These are phyloP conservation scores for Phytopythium boreale DNA, from an alignment of 352 stramenopile species.

Conservation along the genomic window DNA sequence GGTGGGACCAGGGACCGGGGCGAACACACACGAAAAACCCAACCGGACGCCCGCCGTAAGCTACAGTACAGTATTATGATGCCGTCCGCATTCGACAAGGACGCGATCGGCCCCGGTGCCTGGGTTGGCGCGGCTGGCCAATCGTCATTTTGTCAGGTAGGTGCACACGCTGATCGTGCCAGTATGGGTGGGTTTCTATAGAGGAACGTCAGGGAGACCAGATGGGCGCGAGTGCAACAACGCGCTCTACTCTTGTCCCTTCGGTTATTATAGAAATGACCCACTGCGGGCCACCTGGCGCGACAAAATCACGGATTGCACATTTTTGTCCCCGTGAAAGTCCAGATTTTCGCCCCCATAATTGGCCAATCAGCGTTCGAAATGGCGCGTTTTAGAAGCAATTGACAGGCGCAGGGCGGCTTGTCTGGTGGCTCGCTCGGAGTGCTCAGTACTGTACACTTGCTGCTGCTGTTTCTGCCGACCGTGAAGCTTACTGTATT, in stretches of 20 bases:
- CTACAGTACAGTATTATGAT: too few relatives aligned
- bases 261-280: background rate
- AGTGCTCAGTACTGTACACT: too few relatives aligned
- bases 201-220: background rate
- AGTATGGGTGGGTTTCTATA: background rate
- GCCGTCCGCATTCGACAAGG: background rate
- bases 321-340: slow-evolving; percentile 8
- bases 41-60: background rate
- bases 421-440: too few relatives aligned
- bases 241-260: background rate
- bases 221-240: background rate
- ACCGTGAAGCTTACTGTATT: too few relatives aligned
- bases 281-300: background rate
- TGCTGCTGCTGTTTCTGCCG: too few relatives aligned
- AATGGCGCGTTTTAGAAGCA: background rate
- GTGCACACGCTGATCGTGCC: background rate
- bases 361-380: background rate
- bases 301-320: slow-evolving; percentile 9
- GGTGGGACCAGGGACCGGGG: background rate
- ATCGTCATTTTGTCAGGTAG: background rate
- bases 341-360: background rate
- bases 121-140: too few relatives aligned
- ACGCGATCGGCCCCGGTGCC: background rate
- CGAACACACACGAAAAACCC: background rate
- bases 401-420: too few relatives aligned